Percentiles rank a stretch among this genome's conserved stretches.
Conservation (phyloP, 2,329 filamentous ascomycete species). For the Aspergillus pseudonomiae region DNA sequence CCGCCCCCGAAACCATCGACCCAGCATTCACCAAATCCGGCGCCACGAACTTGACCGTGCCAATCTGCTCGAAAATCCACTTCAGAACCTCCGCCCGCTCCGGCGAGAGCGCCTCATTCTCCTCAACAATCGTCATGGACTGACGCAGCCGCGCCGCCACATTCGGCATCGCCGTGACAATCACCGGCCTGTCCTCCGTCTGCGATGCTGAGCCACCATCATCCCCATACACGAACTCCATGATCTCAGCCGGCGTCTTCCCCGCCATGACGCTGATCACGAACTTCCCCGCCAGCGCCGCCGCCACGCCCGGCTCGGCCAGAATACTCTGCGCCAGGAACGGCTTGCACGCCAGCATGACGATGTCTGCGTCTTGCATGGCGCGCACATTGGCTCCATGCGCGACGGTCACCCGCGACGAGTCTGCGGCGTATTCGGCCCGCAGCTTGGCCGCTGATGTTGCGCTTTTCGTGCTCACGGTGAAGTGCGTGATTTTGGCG, state of each 20-base stretch:
- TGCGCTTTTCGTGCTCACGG: constrained; percentile 45
- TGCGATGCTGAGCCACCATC: too few relatives aligned
- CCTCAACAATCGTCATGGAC: constrained; percentile 55
- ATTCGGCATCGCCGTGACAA: constrained; percentile 51
- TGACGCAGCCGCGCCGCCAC: constrained; percentile 49
- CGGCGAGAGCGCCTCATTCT: constrained; percentile 42
- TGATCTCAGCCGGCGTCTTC: constrained; percentile 42
- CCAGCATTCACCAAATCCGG: constrained; percentile 57
- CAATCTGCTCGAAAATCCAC: constrained; percentile 58
- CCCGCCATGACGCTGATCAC: constrained; percentile 56
- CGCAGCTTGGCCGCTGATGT: constrained; percentile 38
- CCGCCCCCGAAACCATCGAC: constrained; percentile 63
- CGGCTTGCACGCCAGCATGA: constrained; percentile 53
- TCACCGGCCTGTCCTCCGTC: constrained; percentile 13
- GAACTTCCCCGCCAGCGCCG: constrained; percentile 49
- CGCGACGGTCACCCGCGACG: constrained; percentile 32
- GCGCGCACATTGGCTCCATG: constrained; percentile 41
- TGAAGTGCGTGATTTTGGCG: constrained; percentile 30
- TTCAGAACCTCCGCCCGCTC: constrained; percentile 36
- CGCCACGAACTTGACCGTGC: constrained; percentile 53
- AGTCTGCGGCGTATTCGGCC: constrained; percentile 30
- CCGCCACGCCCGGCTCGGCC: constrained; percentile 34
- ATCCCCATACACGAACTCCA: constrained; percentile 30
- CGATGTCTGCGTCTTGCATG: constrained; percentile 39
- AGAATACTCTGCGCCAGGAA: constrained; percentile 46